Conservation (phyloP, 495 filamentous ascomycete species). For the Penicillium atrosanguineum region DNA sequence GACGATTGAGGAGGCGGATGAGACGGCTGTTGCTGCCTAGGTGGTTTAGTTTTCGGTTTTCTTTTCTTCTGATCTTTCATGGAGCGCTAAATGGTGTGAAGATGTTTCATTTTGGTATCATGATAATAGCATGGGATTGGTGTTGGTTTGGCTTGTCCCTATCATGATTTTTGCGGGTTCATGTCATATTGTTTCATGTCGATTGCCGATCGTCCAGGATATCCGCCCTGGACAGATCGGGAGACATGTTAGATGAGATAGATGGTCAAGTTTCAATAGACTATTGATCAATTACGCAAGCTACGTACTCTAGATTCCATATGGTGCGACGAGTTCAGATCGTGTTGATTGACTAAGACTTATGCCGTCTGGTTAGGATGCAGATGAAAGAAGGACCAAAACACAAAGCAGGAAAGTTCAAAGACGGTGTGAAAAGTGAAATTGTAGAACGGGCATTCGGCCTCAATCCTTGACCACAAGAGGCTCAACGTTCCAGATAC, state of each 20-base stretch:
- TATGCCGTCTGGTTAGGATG: neutral
- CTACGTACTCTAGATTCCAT: too few relatives aligned
- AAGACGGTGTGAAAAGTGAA: neutral
- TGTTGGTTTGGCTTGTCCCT: slow-evolving; percentile 4
- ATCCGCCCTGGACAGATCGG: neutral
- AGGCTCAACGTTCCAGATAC: slow-evolving; percentile 94
- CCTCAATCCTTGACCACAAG: slow-evolving; percentile 39
- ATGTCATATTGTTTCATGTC: neutral
- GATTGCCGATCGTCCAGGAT: neutral
- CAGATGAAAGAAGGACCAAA: neutral
- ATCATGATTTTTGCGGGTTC: slow-evolving; percentile 1
- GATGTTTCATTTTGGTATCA: neutral
- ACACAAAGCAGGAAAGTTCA: neutral
- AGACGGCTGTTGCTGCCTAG: slow-evolving; percentile 2
- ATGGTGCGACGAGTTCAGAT: neutral
- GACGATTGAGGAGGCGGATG: slow-evolving; percentile 19
- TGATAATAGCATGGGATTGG: slow-evolving; percentile 5
- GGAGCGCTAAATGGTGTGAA: slow-evolving; percentile 3
- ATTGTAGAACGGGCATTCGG: neutral
- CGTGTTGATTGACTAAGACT: neutral
- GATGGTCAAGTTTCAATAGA: neutral
- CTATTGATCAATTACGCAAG: neutral
- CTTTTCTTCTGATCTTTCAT: neutral
- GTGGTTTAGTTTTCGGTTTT: slow-evolving; percentile 1
- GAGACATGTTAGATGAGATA: neutral